phyloP scores from a whole-genome alignment of 2,329 filamentous ascomycete species.

The Elsinoe perseae region DNA sequence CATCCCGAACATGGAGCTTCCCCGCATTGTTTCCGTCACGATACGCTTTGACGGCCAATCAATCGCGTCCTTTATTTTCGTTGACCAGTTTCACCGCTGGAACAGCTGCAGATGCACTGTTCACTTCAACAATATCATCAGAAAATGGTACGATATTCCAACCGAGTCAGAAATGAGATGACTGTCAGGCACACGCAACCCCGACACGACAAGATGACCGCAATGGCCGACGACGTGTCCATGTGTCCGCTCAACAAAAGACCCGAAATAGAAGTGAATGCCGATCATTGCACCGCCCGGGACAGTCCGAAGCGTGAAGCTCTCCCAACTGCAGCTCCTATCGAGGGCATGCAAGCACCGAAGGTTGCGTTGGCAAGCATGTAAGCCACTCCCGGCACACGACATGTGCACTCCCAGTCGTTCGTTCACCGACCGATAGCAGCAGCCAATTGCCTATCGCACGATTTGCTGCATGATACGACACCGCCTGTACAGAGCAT shows the following conservation, averaged over 20 bases:
- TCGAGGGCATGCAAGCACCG: no score
- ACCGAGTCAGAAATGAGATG: conserved; percentile 1
- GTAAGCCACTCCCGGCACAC: conserved; percentile 2
- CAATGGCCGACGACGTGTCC: conserved; percentile 3
- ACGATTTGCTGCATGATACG: not conserved
- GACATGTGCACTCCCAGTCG: not conserved
- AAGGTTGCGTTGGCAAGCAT: not conserved
- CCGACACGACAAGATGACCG: not conserved
- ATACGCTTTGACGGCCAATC: not conserved
- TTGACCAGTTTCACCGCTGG: conserved; percentile 13
- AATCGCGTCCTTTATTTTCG: conserved; percentile 4
- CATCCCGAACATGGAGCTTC: not conserved
- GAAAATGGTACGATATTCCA: conserved; percentile 9
- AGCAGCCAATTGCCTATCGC: conserved; percentile 4
- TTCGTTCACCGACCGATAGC: conserved; percentile 11
- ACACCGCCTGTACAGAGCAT: not conserved
- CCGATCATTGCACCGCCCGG: conserved; percentile 6
- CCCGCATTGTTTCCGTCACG: not conserved
- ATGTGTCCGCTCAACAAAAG: conserved; percentile 13
- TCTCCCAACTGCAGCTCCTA: no score
- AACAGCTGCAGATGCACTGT: conserved; percentile 4
- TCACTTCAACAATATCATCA: not conserved
- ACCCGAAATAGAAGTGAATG: conserved; percentile 12
- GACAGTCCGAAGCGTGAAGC: not conserved
- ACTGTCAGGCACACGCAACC: not conserved